Evolutionary conservation across 805 yeast species (phyloP).

Genomic region (Cyberlindnera lachancei): DNA sequence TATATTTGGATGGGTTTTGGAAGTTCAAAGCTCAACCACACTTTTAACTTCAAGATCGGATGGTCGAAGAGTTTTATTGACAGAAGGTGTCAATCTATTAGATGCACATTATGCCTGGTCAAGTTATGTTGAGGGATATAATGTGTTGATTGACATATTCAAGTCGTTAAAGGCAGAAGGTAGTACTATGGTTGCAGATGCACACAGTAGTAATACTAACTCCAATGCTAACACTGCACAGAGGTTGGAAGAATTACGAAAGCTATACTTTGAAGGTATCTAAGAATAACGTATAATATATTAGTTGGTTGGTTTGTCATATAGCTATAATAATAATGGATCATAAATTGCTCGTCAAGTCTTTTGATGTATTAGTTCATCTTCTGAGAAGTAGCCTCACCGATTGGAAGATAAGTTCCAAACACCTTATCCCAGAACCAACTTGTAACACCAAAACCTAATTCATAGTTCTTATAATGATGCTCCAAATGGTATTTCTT

Average conservation of each 20-base stretch:
- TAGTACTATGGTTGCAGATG: too few species aligned
- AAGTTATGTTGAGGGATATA: slow-evolving; percentile 22
- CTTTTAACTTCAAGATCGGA: slow-evolving; percentile 28
- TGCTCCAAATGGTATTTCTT: slow-evolving; percentile 94
- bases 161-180: too few species aligned
- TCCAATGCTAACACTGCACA: slow-evolving; percentile 3
- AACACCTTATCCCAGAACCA: slow-evolving; percentile 92
- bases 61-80: slow-evolving; percentile 27
- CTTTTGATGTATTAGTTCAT: too few species aligned
- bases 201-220: too few species aligned
- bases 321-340: background rate
- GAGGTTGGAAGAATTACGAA: slow-evolving; percentile 10
- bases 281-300: background rate
- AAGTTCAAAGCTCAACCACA: slow-evolving; percentile 20
- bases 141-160: slow-evolving; percentile 10
- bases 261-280: slow-evolving; percentile 8
- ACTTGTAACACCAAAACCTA: slow-evolving; percentile 95
- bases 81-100: slow-evolving; percentile 22
- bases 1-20: slow-evolving; percentile 32
- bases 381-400: slow-evolving; percentile 12
- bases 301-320: background rate
- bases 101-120: slow-evolving; percentile 34
- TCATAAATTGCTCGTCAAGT: slow-evolving; percentile 2
- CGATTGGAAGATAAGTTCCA: slow-evolving; percentile 60
- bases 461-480: slow-evolving; percentile 93